Percentiles rank a stretch among this genome's conserved stretches.
These are phyloP conservation scores for Sordariomycetes sp. DNA, from an alignment of 2,329 filamentous ascomycete genomes.

Conservation along the genomic window DNA sequence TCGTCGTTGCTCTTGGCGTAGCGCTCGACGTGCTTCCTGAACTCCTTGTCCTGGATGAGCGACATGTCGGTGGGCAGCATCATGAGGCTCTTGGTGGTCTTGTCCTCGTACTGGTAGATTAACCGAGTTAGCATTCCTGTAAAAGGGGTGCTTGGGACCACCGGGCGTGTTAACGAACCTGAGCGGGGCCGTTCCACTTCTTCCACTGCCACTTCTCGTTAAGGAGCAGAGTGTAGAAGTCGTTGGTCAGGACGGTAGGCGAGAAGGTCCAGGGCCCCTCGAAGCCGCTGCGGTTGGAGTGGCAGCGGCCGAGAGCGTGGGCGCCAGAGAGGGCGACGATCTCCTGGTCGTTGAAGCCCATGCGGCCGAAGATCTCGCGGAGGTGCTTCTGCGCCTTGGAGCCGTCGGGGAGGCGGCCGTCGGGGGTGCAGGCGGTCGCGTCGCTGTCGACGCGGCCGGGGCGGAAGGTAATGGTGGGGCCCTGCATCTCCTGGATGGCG, in stretches of 20 bases:
- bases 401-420: conserved; percentile 76
- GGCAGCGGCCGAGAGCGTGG: conserved; percentile 81
- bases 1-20: conserved; percentile 83
- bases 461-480: conserved; percentile 75
- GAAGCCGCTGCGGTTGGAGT: conserved; percentile 78
- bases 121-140: not conserved
- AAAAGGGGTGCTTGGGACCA: not conserved
- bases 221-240: conserved; percentile 79
- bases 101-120: conserved; percentile 61
- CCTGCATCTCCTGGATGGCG: conserved; percentile 91
- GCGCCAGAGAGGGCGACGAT: conserved; percentile 83
- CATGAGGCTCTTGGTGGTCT: conserved; percentile 79
- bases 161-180: conserved; percentile 21
- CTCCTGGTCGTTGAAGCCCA: conserved; percentile 96
- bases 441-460: conserved; percentile 76
- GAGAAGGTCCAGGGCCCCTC: conserved; percentile 88
- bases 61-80: conserved; percentile 93
- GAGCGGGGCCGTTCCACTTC: conserved; percentile 86
- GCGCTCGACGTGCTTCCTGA: conserved; percentile 66
- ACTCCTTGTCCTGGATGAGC: conserved; percentile 76
- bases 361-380: conserved; percentile 84
- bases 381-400: conserved; percentile 69
- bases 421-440: conserved; percentile 74
- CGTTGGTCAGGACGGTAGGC: conserved; percentile 84
- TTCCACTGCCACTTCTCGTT: conserved; percentile 87